Percentiles rank a stretch among this genome's conserved stretches.
Conservation (phyloP, 768 basidiomycete genomes). For the Auriscalpium microsporum region DNA sequence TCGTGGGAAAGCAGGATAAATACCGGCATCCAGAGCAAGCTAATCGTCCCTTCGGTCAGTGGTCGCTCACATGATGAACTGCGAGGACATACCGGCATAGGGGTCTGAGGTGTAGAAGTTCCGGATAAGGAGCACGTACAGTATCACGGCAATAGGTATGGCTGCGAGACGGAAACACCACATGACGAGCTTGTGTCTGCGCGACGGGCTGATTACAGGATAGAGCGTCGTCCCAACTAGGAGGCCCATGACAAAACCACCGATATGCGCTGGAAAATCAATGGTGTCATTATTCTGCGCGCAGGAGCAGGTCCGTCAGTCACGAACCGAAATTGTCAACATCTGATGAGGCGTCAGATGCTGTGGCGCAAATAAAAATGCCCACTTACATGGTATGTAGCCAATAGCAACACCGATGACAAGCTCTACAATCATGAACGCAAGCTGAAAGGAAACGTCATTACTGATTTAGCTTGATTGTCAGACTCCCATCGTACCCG, state of each 20-base stretch:
- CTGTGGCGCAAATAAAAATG: background rate
- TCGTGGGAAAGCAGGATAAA: conserved; percentile 80
- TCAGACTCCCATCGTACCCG: conserved; percentile 40
- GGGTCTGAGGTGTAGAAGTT: conserved; percentile 92
- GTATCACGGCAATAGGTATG: conserved; percentile 63
- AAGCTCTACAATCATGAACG: conserved; percentile 83
- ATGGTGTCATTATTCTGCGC: conserved; percentile 4
- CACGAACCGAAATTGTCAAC: conserved; percentile 82
- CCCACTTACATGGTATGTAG: conserved; percentile 63
- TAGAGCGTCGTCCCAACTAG: conserved; percentile 79
- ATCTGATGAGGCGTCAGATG: conserved; percentile 29
- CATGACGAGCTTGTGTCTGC: conserved; percentile 60
- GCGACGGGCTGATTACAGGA: conserved; percentile 79
- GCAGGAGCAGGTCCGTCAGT: background rate
- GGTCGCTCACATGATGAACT: background rate
- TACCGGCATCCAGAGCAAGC: conserved; percentile 87
- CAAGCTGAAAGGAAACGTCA: conserved; percentile 40
- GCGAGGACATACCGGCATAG: conserved; percentile 53
- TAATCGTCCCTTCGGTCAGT: conserved; percentile 21
- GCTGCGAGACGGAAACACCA: conserved; percentile 69
- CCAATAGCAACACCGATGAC: conserved; percentile 79
- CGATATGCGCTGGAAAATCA: conserved; percentile 58
- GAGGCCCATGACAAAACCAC: conserved; percentile 79
- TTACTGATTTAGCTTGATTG: background rate
- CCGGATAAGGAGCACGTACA: conserved; percentile 72